phyloP scores from a whole-genome alignment of 2,329 filamentous ascomycete genomes.

The Ophiognomonia clavigignenti-juglandacearum region DNA sequence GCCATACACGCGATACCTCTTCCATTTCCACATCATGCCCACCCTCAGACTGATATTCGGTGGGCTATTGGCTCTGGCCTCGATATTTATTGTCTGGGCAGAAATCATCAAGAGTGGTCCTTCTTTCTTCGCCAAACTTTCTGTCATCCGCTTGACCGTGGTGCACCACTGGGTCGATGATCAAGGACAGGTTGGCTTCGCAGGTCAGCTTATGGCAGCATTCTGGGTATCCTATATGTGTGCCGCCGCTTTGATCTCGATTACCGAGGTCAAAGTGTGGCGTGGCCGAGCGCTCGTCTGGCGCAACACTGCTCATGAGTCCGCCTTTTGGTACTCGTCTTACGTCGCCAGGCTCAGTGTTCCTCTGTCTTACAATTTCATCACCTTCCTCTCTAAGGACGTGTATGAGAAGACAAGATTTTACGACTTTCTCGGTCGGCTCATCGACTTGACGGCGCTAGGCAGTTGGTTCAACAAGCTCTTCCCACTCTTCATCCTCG shows the following conservation, averaged over 20 bases:
- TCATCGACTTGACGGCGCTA: conserved; percentile 78
- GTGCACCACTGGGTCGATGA: conserved; percentile 71
- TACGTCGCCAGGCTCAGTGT: conserved; percentile 91
- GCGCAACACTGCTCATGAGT: conserved; percentile 87
- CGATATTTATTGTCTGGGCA: conserved; percentile 84
- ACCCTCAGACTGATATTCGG: conserved; percentile 60
- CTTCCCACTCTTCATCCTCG: conserved; percentile 81
- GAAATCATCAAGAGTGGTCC: conserved; percentile 74
- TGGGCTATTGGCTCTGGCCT: conserved; percentile 67
- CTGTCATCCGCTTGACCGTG: conserved; percentile 61
- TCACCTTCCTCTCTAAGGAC: conserved; percentile 74
- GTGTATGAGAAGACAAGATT: conserved; percentile 78
- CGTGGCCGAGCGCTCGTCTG: conserved; percentile 85
- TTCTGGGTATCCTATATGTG: conserved; percentile 97
- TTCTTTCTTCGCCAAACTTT: conserved; percentile 63
- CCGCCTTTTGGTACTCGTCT: conserved; percentile 91
- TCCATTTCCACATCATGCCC: conserved; percentile 71
- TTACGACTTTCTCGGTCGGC: conserved; percentile 76
- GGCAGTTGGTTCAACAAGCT: conserved; percentile 81
- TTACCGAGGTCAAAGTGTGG: conserved; percentile 96
- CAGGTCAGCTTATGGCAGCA: conserved; percentile 77
- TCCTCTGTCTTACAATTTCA: conserved; percentile 91
- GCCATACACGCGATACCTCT: conserved; percentile 75
- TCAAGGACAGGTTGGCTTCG: conserved; percentile 74
- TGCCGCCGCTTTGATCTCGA: conserved; percentile 76